These are phyloP conservation scores for Westerdykella sp. DNA, from an alignment of 2,329 filamentous ascomycete species.

Conservation along the genomic window DNA sequence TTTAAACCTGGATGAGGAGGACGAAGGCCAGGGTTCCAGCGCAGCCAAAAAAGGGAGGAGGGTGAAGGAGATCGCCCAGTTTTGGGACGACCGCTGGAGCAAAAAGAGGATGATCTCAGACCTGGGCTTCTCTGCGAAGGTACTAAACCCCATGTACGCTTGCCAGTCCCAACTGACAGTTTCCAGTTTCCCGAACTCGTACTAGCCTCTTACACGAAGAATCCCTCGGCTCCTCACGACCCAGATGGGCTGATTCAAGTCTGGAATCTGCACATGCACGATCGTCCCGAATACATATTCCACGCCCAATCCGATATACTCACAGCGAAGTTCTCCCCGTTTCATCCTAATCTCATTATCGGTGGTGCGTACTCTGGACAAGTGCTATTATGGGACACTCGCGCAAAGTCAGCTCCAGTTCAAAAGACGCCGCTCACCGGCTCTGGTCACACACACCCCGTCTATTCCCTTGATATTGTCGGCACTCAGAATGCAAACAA, in stretches of 20 bases:
- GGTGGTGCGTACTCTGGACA: slow-evolving; percentile 96
- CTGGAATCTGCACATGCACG: slow-evolving; percentile 94
- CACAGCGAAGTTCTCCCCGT: slow-evolving; percentile 95
- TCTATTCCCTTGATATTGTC: slow-evolving; percentile 92
- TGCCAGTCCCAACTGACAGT: slow-evolving; percentile 12
- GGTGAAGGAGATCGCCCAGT: slow-evolving; percentile 83
- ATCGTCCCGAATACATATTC: slow-evolving; percentile 92
- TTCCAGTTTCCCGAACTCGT: slow-evolving; percentile 76
- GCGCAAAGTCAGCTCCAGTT: slow-evolving; percentile 73
- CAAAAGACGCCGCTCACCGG: slow-evolving; percentile 95
- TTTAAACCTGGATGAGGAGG: slow-evolving; percentile 72
- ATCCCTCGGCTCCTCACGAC: slow-evolving; percentile 87
- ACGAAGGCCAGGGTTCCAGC: slow-evolving; percentile 62
- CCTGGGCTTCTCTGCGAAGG: slow-evolving; percentile 89
- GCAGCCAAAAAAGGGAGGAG: slow-evolving; percentile 65
- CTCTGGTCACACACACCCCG: slow-evolving; percentile 89
- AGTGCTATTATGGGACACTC: slow-evolving; percentile 93
- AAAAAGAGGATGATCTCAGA: slow-evolving; percentile 97
- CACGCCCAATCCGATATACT: slow-evolving; percentile 94
- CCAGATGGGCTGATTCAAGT: slow-evolving; percentile 90
- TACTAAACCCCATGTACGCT: slow-evolving; percentile 22
- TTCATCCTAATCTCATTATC: slow-evolving; percentile 92
- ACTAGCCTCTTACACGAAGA: slow-evolving; percentile 94
- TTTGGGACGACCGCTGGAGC: slow-evolving; percentile 92
- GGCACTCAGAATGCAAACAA: slow-evolving; percentile 99